These are phyloP conservation scores for Mucor saturninus DNA, from an alignment of 371 early-diverging fungal genomes.

Conservation along the genomic window DNA sequence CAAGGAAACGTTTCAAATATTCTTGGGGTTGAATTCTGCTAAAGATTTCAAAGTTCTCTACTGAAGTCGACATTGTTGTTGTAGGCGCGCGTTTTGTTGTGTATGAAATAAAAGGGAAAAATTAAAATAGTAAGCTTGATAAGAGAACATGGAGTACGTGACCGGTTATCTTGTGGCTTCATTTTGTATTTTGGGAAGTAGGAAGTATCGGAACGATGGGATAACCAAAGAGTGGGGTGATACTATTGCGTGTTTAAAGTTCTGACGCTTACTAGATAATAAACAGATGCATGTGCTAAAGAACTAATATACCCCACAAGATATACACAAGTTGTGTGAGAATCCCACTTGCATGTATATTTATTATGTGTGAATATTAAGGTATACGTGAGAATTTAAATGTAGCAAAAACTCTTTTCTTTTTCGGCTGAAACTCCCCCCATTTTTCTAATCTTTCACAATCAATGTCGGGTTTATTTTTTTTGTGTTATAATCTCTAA, in stretches of 20 bases:
- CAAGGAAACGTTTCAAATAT: constrained; percentile 83
- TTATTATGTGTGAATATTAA: too few relatives aligned
- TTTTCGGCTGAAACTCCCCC: constrained; percentile 1
- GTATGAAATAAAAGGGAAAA: background rate
- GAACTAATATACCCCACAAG: too few relatives aligned
- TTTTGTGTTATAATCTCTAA: constrained; percentile 8
- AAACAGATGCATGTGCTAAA: too few relatives aligned
- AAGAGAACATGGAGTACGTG: background rate
- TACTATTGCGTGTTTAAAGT: background rate
- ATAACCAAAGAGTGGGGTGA: constrained; percentile 3
- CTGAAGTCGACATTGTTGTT: background rate
- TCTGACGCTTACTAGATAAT: too few relatives aligned
- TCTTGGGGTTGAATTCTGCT: constrained; percentile 84
- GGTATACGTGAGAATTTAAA: too few relatives aligned
- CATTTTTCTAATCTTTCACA: constrained; percentile 11
- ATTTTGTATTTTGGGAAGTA: background rate
- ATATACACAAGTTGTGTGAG: too few relatives aligned
- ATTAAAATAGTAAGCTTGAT: background rate
- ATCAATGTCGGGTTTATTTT: constrained; percentile 1
- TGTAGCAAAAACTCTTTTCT: too few relatives aligned
- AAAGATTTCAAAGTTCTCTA: constrained; percentile 58
- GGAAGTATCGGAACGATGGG: background rate
- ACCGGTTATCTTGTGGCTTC: constrained; percentile 3
- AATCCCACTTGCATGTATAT: too few relatives aligned
- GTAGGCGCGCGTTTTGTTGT: constrained; percentile 1